Evolutionary conservation across 2,329 filamentous ascomycete species (phyloP).

Genomic region (Gaeumannomyces tritici): DNA sequence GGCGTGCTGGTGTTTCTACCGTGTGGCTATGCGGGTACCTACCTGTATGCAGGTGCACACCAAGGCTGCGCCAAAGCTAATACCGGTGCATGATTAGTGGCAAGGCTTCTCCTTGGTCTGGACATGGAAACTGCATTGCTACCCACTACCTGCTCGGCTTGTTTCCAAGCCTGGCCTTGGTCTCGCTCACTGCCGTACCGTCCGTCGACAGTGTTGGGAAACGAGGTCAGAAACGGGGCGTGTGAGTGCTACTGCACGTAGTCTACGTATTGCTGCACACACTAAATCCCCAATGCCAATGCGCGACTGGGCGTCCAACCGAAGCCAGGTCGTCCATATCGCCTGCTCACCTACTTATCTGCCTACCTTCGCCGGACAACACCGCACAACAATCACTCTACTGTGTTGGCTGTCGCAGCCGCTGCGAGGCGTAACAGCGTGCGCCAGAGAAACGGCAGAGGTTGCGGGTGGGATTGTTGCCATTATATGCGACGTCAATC

Average conservation of each 20-base stretch:
- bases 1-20: background rate
- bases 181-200: background rate
- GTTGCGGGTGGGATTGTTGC: conserved; percentile 7
- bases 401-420: background rate
- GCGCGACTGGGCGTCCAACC: too few relatives aligned
- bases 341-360: too few relatives aligned
- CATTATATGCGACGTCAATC: conserved; percentile 37
- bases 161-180: background rate
- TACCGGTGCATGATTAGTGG: background rate
- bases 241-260: too few relatives aligned
- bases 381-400: background rate
- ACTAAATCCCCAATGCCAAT: too few relatives aligned
- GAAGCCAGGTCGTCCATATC: background rate
- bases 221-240: too few relatives aligned
- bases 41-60: background rate
- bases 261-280: too few relatives aligned
- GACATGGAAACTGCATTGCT: background rate
- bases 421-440: background rate
- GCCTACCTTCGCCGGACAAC: too few relatives aligned
- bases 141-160: background rate
- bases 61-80: background rate
- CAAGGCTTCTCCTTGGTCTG: background rate
- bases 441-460: background rate
- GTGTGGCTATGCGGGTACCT: background rate
- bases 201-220: background rate